Evolutionary conservation across 2,329 filamentous ascomycete species (phyloP), one percentile per base, ranked within the genome.

Genomic region (Pseudogymnoascus sp.): DNA sequence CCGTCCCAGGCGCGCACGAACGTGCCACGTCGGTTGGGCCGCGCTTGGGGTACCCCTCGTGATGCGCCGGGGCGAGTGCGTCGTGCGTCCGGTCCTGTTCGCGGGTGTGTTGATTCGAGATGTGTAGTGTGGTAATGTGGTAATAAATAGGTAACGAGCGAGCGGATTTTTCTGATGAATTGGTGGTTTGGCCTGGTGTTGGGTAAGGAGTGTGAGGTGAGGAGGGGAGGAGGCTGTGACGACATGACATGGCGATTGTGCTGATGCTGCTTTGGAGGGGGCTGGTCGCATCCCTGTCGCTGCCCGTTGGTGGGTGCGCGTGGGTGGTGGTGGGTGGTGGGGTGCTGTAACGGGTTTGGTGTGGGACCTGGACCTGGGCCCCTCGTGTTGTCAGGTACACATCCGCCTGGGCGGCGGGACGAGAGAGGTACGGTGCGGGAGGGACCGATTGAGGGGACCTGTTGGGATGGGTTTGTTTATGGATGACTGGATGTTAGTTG

Each of bases 21-120:
- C 25, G 43, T 50, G 43, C 43, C 43, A 50, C 43, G 43, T 50
- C 43, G 43, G 43, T 50, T 33, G 43, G 43, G 43, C 43, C 22
- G 43, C 43, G 43, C 43, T 28, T 47, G 22, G 30, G 30, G 30
- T 28, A 4, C 22, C 2, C 7, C 43, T 18, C 43, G 25, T 50
- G 43, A 50, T 33, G 25, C 16, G 25, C 1, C 43, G 43, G 25
- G 43, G 43, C 43, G 25, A 30, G n/a, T 16, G 4, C 4, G 43
- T 30, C 25, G 43, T 30, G 43, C 43, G 43, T 33, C 43, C 30
- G 30, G 22, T 25, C 4, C 1, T 1, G 22, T 25, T 25, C 22
- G 22, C 22, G 22, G 22, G 22, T 25, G 22, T 25, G 22, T 43
- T 47, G 41, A 16, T 47, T 39, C 38, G 38, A 6, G 16, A 11